Conservation (phyloP, 495 filamentous ascomycete species). For the Platismatia glauca region DNA sequence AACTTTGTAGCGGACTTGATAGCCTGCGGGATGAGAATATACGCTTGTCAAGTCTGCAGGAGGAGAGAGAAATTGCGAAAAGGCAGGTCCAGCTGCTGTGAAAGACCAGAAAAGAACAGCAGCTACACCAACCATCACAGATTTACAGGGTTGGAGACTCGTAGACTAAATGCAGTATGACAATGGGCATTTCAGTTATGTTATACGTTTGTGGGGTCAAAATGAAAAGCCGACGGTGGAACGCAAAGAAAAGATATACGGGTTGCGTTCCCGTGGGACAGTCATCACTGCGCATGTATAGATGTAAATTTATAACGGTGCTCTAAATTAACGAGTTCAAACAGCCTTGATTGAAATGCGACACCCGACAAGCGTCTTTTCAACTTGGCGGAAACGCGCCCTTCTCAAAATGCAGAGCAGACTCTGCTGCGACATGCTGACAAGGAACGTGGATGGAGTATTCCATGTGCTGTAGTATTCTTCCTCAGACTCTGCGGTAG, state of each 20-base stretch:
- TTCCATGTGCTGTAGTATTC: background rate
- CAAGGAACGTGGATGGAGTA: background rate
- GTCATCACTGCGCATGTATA: background rate
- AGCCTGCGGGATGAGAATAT: background rate
- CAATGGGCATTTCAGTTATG: background rate
- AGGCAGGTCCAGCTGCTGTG: background rate
- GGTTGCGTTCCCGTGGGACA: background rate
- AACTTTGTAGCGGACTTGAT: slow-evolving; percentile 41
- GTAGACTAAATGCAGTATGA: background rate
- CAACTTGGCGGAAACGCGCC: background rate
- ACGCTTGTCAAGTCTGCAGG: background rate
- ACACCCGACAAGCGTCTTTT: background rate
- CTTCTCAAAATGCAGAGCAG: background rate
- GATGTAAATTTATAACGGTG: background rate
- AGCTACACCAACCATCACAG: background rate
- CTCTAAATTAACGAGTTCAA: background rate
- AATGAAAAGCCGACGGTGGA: background rate
- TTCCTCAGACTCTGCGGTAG: background rate
- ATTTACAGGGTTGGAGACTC: background rate
- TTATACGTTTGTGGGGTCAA: background rate
- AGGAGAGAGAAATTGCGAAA: background rate
- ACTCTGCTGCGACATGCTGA: background rate
- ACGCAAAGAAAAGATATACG: background rate
- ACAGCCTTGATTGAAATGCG: background rate
- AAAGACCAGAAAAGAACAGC: background rate